These are phyloP conservation scores for Claviceps sp. DNA, from an alignment of 2,329 filamentous ascomycete genomes.

Conservation along the genomic window DNA sequence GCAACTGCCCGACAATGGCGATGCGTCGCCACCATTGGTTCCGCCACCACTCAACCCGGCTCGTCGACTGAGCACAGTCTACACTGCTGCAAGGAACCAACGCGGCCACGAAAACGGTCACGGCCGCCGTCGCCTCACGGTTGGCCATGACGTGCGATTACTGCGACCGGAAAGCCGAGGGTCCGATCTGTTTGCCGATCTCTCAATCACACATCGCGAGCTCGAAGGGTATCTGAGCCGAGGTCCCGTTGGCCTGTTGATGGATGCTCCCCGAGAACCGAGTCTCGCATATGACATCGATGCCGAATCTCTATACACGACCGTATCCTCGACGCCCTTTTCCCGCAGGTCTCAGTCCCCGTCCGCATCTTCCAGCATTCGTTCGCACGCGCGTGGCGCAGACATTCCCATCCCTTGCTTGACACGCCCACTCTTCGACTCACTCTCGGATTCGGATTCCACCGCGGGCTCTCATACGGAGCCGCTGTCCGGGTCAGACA, in stretches of 20 bases:
- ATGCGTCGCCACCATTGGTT: constrained; percentile 2
- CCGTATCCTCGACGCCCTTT: neutral
- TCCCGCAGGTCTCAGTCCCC: neutral
- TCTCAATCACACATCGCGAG: constrained; percentile 7
- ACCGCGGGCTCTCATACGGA: neutral
- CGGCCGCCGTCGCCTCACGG: neutral
- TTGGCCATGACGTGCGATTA: neutral
- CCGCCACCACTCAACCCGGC: constrained; percentile 3
- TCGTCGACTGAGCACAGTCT: constrained; percentile 1
- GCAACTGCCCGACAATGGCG: constrained; percentile 2
- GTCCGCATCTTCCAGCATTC: neutral
- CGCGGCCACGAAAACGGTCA: neutral
- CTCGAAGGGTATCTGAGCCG: constrained; percentile 7
- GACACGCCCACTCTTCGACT: neutral
- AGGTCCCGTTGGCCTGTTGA: neutral
- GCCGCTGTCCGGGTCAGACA: neutral
- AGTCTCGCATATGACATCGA: constrained; percentile 3
- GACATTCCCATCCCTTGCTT: neutral
- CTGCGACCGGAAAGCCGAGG: constrained; percentile 1
- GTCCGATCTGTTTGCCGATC: constrained; percentile 8
- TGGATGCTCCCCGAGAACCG: neutral
- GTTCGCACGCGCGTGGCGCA: neutral
- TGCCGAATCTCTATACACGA: constrained; percentile 3
- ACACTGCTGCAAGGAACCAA: neutral
- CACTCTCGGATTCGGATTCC: neutral